A percentile compares a stretch with the other conserved stretches of the same genome.
Conservation (phyloP, 164 flowering plant genomes). For the Litsea cubeba region DNA sequence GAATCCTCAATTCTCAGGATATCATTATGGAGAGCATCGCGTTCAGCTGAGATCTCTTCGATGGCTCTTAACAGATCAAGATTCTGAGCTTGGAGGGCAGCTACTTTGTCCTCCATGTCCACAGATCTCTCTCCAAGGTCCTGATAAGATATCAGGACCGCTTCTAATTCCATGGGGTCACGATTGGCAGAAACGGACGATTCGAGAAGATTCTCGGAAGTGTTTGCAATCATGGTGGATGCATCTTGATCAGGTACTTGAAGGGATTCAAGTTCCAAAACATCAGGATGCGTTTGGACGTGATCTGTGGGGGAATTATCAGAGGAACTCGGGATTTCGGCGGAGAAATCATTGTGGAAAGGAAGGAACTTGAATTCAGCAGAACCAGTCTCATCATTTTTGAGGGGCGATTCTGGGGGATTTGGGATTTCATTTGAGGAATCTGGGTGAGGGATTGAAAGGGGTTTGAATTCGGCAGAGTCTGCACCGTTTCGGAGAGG, state of each 20-base stretch:
- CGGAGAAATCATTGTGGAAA: not conserved
- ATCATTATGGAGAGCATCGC: conserved; percentile 21
- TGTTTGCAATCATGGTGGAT: not conserved
- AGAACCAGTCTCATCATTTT: not conserved
- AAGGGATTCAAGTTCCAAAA: not conserved
- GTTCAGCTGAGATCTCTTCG: conserved; percentile 24
- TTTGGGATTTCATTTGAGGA: not conserved
- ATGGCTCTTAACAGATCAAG: conserved; percentile 6
- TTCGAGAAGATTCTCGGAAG: too few species aligned
- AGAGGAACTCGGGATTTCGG: not conserved
- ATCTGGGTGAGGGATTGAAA: not conserved
- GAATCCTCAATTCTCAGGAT: conserved; percentile 15
- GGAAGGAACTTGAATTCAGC: not conserved
- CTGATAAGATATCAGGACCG: not conserved
- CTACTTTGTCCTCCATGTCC: not conserved
- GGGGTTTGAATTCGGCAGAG: not conserved
- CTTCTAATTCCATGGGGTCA: not conserved
- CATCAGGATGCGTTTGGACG: not conserved
- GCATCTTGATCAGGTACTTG: not conserved
- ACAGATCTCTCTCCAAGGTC: not conserved
- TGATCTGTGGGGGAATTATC: not conserved
- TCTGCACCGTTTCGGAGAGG: not conserved
- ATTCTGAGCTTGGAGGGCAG: conserved; percentile 3
- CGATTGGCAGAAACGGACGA: not conserved
- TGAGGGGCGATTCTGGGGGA: not conserved